Percentiles rank a stretch among this genome's conserved stretches.
These are phyloP conservation scores for Nakaseomyces nivariensis DNA, from an alignment of 1,139 yeast genomes.

Conservation along the genomic window DNA sequence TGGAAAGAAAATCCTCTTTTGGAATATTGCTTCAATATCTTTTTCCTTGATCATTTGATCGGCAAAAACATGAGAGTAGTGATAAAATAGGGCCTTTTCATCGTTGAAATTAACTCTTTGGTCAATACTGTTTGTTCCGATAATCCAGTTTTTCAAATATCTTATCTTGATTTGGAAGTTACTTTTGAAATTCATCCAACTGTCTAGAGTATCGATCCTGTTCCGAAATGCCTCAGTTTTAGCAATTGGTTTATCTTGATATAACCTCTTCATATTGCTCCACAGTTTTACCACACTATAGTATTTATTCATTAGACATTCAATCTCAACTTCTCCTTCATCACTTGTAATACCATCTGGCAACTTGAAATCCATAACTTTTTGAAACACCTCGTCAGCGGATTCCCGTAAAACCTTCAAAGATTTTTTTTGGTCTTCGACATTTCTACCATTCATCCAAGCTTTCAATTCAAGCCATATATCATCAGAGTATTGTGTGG, in stretches of 20 bases:
- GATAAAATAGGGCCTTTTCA: constrained; percentile 20
- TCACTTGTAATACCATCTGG: constrained; percentile 12
- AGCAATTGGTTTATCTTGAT: constrained; percentile 64
- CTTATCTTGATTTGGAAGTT: constrained; percentile 52
- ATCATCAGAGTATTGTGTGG: constrained; percentile 58
- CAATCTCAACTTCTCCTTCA: constrained; percentile 16
- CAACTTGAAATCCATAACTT: constrained; percentile 38
- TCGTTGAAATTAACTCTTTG: constrained; percentile 38
- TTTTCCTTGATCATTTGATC: constrained; percentile 81
- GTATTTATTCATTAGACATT: constrained; percentile 44
- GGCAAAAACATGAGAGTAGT: constrained; percentile 61
- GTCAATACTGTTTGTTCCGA: constrained; percentile 40
- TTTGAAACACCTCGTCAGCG: constrained; percentile 68
- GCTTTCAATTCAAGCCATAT: constrained; percentile 69
- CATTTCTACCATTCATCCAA: constrained; percentile 68
- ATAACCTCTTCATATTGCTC: constrained; percentile 74
- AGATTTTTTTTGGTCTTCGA: constrained; percentile 67
- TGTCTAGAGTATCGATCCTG: constrained; percentile 65
- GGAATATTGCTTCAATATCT: constrained; percentile 62
- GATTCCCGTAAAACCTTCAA: constrained; percentile 63
- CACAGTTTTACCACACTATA: constrained; percentile 69
- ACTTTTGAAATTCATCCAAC: constrained; percentile 74
- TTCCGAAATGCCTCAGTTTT: constrained; percentile 54
- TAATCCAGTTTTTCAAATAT: constrained; percentile 52
- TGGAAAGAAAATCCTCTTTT: constrained; percentile 35